Evolutionary conservation across 2,329 filamentous ascomycete genomes (phyloP).

Genomic region (Curvularia hawaiiensis): DNA sequence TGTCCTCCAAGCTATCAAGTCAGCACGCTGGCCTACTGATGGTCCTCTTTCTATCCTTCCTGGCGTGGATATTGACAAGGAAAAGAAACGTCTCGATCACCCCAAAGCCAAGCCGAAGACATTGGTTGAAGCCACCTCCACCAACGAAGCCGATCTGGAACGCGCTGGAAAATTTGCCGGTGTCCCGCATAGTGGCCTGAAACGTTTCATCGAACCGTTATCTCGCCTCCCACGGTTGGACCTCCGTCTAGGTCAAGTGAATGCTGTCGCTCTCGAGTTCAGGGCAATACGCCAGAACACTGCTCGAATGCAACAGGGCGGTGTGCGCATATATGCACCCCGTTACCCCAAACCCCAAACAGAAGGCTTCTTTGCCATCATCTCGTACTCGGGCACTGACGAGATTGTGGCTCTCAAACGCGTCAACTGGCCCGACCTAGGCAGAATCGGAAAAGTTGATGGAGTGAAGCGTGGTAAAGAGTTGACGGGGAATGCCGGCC

Average conservation of each 20-base stretch:
- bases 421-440: conserved; percentile 68
- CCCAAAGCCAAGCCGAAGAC: conserved; percentile 41
- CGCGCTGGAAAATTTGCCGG: conserved; percentile 55
- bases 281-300: conserved; percentile 70
- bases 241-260: conserved; percentile 65
- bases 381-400: conserved; percentile 69
- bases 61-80: conserved; percentile 61
- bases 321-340: conserved; percentile 82
- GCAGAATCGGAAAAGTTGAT: conserved; percentile 5
- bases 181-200: conserved; percentile 53
- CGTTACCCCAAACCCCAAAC: conserved; percentile 92
- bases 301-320: conserved; percentile 42
- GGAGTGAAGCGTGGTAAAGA: conserved; percentile 14
- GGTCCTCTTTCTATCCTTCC: conserved; percentile 80
- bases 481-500: conserved; percentile 21
- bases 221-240: conserved; percentile 71
- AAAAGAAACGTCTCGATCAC: conserved; percentile 50
- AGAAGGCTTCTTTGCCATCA: conserved; percentile 88
- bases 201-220: conserved; percentile 63
- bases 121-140: conserved; percentile 48
- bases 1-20: conserved; percentile 90
- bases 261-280: conserved; percentile 67
- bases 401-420: conserved; percentile 88
- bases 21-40: conserved; percentile 87
- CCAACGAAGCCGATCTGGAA: conserved; percentile 34